These are phyloP conservation scores for Eutrema heterophyllum DNA, from an alignment of 345 rosid genomes.

Conservation along the genomic window DNA sequence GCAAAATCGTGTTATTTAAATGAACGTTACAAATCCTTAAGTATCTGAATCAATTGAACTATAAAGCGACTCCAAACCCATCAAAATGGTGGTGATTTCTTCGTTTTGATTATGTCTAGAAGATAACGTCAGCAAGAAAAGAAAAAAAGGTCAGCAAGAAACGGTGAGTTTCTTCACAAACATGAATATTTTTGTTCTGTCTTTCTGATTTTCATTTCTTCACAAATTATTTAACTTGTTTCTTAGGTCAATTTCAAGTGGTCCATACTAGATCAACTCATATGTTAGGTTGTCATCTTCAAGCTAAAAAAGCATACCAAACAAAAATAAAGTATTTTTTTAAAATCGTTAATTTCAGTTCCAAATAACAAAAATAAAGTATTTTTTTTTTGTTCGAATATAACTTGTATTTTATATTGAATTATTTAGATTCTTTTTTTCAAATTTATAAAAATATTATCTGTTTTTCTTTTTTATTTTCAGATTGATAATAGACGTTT, in stretches of 20 bases:
- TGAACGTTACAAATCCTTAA: conserved; percentile 11
- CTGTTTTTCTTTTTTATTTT: neutral
- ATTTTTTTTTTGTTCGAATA: too few species aligned
- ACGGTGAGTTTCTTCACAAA: conserved; percentile 6
- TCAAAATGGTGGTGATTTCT: neutral
- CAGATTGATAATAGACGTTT: neutral
- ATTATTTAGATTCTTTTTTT: neutral
- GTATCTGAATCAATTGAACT: neutral
- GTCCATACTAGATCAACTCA: conserved; percentile 6
- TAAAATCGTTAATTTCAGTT: neutral
- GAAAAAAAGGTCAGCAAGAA: neutral
- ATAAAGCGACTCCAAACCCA: neutral
- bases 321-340: neutral
- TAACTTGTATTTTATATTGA: neutral
- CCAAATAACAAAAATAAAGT: too few species aligned
- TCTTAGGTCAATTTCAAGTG: neutral
- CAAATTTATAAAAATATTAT: neutral
- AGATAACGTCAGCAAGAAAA: neutral
- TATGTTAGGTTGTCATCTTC: conserved; percentile 24
- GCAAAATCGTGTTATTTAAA: conserved; percentile 8
- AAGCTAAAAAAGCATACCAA: conserved; percentile 17
- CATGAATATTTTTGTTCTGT: neutral
- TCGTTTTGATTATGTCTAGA: neutral
- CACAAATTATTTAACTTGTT: neutral
- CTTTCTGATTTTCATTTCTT: neutral